Base-by-base conservation (phyloP, 2,329 filamentous ascomycete genomes). In the Xylaria sp. region DNA sequence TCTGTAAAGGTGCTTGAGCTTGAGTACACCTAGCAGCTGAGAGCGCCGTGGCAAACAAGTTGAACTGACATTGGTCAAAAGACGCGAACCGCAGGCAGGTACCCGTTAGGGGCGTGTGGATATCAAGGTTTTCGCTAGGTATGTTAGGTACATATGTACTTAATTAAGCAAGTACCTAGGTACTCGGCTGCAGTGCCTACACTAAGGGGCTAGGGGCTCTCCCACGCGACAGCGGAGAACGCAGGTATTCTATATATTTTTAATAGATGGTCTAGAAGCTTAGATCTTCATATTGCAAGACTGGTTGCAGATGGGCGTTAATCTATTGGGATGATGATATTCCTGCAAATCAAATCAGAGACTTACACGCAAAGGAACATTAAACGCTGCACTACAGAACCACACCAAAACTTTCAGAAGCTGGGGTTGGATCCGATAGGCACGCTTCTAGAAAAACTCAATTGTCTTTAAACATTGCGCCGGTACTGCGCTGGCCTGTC, bases 211-310 rank as follows among this genome's bases (percentile, higher is more conserved):
- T 35, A 35, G 18, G 13, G 16, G 13, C 16, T 69, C 62, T 75
- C 63, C 74, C 74, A 76, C 74, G 74, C 72, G 74, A 73, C 67
- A 70, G 72, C 74, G 73, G 74, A 67, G 72, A 71, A 70, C 35
- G 23, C 40, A 63, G 44, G 25, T 13, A 13, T 60, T 53, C 37
- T 61, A 10, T 21, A 10, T n/a, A 44, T 18, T 44, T 21, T n/a
- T 44, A 18, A 44, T 29, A 53, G 27, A 53, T 53, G 50, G 50
- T 32, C 57, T 50, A 60, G 44, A 53, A 61, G 35, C 59, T 42
- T 55, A 37, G 50, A 53, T 18, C 50, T 9, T 37, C 9, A 23
- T 55, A 9, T 37, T 55, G 51, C 35, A 29, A 55, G 51, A 57
- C 35, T 9, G 8, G 35, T 42, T 5, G 54, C 13, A 42, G 13